Conservation (phyloP, 2,329 filamentous ascomycete genomes). For the Hyphodiscus sp. region DNA sequence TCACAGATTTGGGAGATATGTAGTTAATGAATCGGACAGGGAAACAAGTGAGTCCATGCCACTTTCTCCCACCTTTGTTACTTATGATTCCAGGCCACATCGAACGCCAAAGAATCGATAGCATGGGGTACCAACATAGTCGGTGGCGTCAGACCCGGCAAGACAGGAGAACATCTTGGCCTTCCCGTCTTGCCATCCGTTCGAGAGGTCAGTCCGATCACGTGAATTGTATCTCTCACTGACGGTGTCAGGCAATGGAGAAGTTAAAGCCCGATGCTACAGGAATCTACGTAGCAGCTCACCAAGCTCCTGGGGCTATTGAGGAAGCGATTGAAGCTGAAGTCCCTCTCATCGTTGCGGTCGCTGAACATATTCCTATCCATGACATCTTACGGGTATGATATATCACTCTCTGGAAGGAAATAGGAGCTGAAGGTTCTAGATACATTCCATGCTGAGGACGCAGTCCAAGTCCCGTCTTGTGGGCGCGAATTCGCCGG, state of each 20-base stretch:
- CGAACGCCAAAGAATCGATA: conserved; percentile 69
- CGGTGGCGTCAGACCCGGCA: conserved; percentile 67
- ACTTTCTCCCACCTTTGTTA: neutral
- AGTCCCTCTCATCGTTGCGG: conserved; percentile 67
- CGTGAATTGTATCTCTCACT: conserved; percentile 6
- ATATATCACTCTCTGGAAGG: neutral
- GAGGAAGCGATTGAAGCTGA: conserved; percentile 74
- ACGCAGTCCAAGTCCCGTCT: conserved; percentile 63
- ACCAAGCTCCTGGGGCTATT: conserved; percentile 65
- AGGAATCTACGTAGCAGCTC: conserved; percentile 73
- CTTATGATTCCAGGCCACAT: conserved; percentile 50
- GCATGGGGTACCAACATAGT: conserved; percentile 76
- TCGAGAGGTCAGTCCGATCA: conserved; percentile 37
- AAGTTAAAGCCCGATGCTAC: conserved; percentile 69
- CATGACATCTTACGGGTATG: conserved; percentile 64
- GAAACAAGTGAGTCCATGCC: conserved; percentile 25
- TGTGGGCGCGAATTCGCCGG: conserved; percentile 67
- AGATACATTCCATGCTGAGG: conserved; percentile 63
- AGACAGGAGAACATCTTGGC: conserved; percentile 64
- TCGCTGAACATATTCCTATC: conserved; percentile 69
- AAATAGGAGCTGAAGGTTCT: neutral
- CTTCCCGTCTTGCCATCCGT: conserved; percentile 66
- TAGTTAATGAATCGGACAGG: conserved; percentile 13
- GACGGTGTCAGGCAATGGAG: conserved; percentile 52
- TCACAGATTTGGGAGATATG: neutral